These are phyloP conservation scores for Kuraishia floccosa DNA, from an alignment of 805 yeast species.

Conservation along the genomic window DNA sequence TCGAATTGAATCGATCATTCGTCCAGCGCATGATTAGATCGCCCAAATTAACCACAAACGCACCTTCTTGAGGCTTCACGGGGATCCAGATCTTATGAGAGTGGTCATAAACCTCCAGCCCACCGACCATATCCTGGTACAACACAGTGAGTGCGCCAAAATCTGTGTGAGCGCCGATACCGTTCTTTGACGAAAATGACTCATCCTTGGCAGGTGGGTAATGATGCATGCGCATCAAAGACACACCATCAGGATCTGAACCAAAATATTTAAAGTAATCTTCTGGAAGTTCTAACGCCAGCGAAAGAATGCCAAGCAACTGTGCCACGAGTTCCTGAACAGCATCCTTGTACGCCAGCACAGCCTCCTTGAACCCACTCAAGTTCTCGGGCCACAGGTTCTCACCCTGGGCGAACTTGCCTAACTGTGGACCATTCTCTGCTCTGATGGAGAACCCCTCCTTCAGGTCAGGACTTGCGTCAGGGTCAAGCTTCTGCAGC, in stretches of 20 bases:
- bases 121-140: conserved; percentile 22
- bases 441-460: conserved; percentile 22
- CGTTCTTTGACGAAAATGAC: too few relatives aligned
- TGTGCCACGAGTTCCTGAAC: conserved; percentile 12
- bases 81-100: conserved; percentile 16
- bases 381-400: conserved; percentile 15
- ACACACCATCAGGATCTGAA: conserved; percentile 13
- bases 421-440: conserved; percentile 7
- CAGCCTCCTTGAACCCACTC: conserved; percentile 13
- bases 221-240: conserved; percentile 20
- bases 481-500: conserved; percentile 10
- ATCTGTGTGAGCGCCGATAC: conserved; percentile 29
- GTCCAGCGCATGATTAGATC: conserved; percentile 26
- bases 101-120: conserved; percentile 23
- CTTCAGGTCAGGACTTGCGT: conserved; percentile 16
- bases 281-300: conserved; percentile 17
- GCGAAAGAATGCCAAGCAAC: conserved; percentile 14
- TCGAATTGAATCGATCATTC: conserved; percentile 23
- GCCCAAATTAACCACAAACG: conserved; percentile 26
- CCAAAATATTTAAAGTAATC: conserved; percentile 12
- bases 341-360: conserved; percentile 9
- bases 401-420: conserved; percentile 4
- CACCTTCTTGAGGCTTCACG: conserved; percentile 13
- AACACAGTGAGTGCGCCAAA: conserved; percentile 23
- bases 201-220: conserved; percentile 19